Conservation (phyloP, 2,329 filamentous ascomycete species). For the Westerdykella ornata region DNA sequence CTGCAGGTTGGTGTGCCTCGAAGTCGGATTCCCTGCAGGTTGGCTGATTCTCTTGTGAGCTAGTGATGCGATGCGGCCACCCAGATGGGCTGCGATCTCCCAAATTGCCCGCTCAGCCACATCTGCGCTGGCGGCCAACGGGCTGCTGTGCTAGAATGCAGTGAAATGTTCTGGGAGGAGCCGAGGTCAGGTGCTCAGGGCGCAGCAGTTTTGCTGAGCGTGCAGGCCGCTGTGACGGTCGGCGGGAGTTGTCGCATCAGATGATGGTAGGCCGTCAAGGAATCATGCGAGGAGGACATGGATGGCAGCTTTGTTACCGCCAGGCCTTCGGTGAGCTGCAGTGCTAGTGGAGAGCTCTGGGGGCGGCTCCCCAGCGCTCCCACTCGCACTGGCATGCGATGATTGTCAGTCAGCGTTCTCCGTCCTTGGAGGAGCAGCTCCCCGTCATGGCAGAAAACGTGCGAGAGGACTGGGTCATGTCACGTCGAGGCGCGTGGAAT, state of each 20-base stretch:
- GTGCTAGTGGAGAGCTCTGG: constrained; percentile 13
- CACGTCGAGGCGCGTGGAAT: constrained; percentile 23
- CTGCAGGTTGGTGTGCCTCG: constrained; percentile 30
- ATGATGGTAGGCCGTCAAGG: constrained; percentile 22
- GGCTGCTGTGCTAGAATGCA: constrained; percentile 28
- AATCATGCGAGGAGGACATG: constrained; percentile 12
- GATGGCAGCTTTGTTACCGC: constrained; percentile 19
- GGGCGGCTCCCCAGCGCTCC: background rate
- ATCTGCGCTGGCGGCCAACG: constrained; percentile 32
- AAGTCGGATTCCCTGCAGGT: constrained; percentile 27
- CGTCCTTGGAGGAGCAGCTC: too few relatives aligned
- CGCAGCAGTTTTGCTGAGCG: constrained; percentile 16
- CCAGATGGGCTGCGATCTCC: constrained; percentile 19
- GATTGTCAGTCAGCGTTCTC: too few relatives aligned
- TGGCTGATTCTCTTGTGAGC: constrained; percentile 28
- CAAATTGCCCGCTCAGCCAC: constrained; percentile 29
- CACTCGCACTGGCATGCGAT: too few relatives aligned
- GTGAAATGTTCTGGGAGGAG: constrained; percentile 25
- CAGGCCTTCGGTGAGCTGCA: constrained; percentile 18
- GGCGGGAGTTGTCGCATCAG: constrained; percentile 18
- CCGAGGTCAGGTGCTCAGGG: constrained; percentile 13
- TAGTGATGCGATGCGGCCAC: constrained; percentile 19
- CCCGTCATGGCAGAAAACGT: constrained; percentile 13
- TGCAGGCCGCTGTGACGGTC: too few relatives aligned
- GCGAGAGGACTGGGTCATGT: constrained; percentile 27